These are phyloP conservation scores for Dryas octopetala DNA, from an alignment of 306 rosid species.

Conservation along the genomic window DNA sequence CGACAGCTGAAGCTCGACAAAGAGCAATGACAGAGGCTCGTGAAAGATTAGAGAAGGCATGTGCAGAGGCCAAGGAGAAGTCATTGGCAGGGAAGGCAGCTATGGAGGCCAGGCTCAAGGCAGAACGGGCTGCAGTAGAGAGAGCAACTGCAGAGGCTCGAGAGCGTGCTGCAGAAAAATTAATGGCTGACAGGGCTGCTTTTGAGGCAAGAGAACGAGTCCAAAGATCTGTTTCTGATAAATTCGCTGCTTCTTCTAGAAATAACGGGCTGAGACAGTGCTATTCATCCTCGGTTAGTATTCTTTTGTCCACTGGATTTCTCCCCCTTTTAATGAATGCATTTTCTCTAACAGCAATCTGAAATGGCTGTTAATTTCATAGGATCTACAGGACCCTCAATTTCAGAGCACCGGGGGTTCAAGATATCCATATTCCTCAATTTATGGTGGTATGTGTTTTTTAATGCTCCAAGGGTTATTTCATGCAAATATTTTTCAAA, in stretches of 20 bases:
- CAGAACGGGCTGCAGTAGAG: constrained; percentile 89
- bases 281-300: constrained; percentile 66
- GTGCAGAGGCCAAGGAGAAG: constrained; percentile 91
- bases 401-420: constrained; percentile 46
- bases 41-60: constrained; percentile 92
- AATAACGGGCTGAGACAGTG: constrained; percentile 54
- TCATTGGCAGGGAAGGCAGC: constrained; percentile 63
- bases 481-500: constrained; percentile 9
- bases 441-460: constrained; percentile 57
- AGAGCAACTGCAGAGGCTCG: constrained; percentile 93
- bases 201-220: constrained; percentile 64
- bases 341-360: constrained; percentile 16
- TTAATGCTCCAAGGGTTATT: constrained; percentile 15
- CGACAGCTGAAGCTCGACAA: constrained; percentile 84
- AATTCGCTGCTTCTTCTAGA: constrained; percentile 53
- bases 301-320: constrained; percentile 10
- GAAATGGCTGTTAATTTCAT: constrained; percentile 31
- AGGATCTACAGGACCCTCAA: constrained; percentile 66
- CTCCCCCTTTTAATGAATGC: constrained; percentile 24
- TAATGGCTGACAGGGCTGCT: constrained; percentile 66
- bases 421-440: constrained; percentile 53
- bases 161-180: constrained; percentile 82
- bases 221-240: constrained; percentile 89
- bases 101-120: constrained; percentile 78
- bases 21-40: constrained; percentile 80